Evolutionary conservation across 805 yeast genomes (phyloP).

Genomic region (Candida mattraensis): DNA sequence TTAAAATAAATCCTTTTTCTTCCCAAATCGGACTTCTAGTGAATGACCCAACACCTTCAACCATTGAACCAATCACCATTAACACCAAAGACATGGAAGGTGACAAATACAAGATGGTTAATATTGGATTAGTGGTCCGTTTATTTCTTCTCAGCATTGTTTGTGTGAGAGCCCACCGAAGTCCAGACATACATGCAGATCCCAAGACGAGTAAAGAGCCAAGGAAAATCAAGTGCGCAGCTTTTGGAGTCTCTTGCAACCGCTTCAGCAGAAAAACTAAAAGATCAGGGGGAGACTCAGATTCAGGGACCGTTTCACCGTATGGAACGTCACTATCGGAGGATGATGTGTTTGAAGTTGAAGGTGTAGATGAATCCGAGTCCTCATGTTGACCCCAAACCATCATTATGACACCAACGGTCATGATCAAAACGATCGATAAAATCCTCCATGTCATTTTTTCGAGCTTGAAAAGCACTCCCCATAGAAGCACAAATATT

Average conservation of each 20-base stretch:
- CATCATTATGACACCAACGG: slow-evolving; percentile 86
- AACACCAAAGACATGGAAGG: slow-evolving; percentile 78
- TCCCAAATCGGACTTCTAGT: slow-evolving; percentile 60
- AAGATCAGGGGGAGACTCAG: slow-evolving; percentile 4
- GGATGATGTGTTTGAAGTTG: neutral
- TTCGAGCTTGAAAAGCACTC: slow-evolving; percentile 79
- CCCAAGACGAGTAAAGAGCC: slow-evolving; percentile 76
- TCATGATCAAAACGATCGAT: slow-evolving; percentile 74
- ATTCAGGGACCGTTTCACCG: slow-evolving; percentile 24
- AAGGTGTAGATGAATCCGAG: neutral
- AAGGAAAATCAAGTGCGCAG: slow-evolving; percentile 33
- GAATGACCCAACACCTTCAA: slow-evolving; percentile 69
- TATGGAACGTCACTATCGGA: slow-evolving; percentile 14
- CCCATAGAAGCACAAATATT: slow-evolving; percentile 86
- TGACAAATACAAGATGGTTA: slow-evolving; percentile 78
- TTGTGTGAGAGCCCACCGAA: slow-evolving; percentile 95
- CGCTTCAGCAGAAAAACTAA: slow-evolving; percentile 10
- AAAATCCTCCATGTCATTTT: slow-evolving; percentile 64
- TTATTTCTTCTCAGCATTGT: slow-evolving; percentile 62
- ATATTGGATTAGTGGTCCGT: slow-evolving; percentile 69
- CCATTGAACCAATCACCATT: slow-evolving; percentile 56
- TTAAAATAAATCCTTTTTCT: slow-evolving; percentile 53
- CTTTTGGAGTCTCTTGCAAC: slow-evolving; percentile 7
- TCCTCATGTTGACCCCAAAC: slow-evolving; percentile 51
- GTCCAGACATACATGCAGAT: slow-evolving; percentile 81